phyloP scores from a whole-genome alignment of 2,329 filamentous ascomycete genomes.

The Mariannaea elegans region DNA sequence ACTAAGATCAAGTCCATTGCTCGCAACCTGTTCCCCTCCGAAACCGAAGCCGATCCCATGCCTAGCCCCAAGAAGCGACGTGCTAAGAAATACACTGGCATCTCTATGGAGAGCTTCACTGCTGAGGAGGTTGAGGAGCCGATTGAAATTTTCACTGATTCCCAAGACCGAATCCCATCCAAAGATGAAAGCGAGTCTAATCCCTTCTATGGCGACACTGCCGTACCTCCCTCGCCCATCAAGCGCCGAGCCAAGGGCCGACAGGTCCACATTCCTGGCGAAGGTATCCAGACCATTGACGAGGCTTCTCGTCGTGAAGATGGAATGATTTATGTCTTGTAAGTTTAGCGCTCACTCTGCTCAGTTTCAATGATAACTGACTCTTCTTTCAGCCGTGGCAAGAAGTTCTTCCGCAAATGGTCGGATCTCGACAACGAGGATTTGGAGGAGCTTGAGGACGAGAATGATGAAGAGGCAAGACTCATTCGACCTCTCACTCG shows the following conservation, averaged over 20 bases:
- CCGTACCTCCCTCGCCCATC: constrained; percentile 49
- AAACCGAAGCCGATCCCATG: constrained; percentile 67
- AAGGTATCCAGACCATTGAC: constrained; percentile 67
- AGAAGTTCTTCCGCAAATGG: constrained; percentile 79
- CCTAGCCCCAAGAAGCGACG: constrained; percentile 67
- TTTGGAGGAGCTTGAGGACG: constrained; percentile 46
- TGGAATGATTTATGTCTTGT: constrained; percentile 82
- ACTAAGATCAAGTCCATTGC: constrained; percentile 64
- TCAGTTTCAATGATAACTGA: constrained; percentile 35
- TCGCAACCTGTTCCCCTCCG: constrained; percentile 69
- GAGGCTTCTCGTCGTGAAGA: constrained; percentile 72
- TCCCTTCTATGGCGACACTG: constrained; percentile 70
- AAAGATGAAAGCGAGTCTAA: constrained; percentile 73
- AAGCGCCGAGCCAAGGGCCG: constrained; percentile 65
- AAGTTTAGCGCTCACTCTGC: constrained; percentile 52
- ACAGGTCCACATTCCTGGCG: constrained; percentile 63
- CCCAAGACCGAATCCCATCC: constrained; percentile 78
- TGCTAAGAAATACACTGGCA: constrained; percentile 64
- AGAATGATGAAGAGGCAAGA: constrained; percentile 46
- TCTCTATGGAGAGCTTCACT: constrained; percentile 66
- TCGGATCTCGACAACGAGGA: constrained; percentile 50
- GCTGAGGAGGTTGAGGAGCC: constrained; percentile 63
- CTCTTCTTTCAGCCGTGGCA: constrained; percentile 70
- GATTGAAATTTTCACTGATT: constrained; percentile 82
- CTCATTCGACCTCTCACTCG: constrained; percentile 64